Base-by-base conservation (phyloP, 1,284 basidiomycete species). In the Sparassis latifolia region DNA sequence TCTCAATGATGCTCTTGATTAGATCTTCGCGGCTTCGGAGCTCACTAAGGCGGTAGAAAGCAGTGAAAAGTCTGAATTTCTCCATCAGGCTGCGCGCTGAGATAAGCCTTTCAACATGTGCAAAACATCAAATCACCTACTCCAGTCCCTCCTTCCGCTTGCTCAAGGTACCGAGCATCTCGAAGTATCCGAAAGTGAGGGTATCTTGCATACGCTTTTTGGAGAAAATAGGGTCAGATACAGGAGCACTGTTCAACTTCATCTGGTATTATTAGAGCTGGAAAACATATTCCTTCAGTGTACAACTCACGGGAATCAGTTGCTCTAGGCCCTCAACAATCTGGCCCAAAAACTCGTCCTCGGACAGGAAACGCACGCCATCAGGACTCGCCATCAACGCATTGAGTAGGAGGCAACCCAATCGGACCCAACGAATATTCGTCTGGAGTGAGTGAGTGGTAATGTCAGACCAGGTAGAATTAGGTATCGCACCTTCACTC, bases 31-130 rank as follows among this genome's bases (percentile, higher is more conserved):
- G 78, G 65, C 88, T 89, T 33, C 87, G 78, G 45, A 97, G 74
- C 64, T 98, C 95, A 64, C 88, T 92, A 32, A 99, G 71, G 61
- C 94, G 92, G 62, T 99, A 97, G 64, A 99, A 91, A 0, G 90
- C 87, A 0, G 95, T 97, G 66, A 97, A 99, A 39, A 97, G 80
- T 62, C 90, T 92, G 69, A 89, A 89, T 61, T 90, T 89, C 66
- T 96, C 92, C 66, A 99, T 71, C 20, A 99, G 70, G 44, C 92
- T 20, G 20, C 20, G 20, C 20, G 20, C 20, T 95, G 58, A 5
- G 32, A 12, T 39, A 46, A 10, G n/a, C 50, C 44, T 32, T 50
- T 48, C 2, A 48, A 31, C 20, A 7, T 10, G 9, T 12, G 20
- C 7, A 20, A 27, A 12, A 10, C 3, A 2, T 44, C 47, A n/a